phyloP scores from a whole-genome alignment of 225 moss, liverwort and hornwort genomes.

The Polytrichum formosum region DNA sequence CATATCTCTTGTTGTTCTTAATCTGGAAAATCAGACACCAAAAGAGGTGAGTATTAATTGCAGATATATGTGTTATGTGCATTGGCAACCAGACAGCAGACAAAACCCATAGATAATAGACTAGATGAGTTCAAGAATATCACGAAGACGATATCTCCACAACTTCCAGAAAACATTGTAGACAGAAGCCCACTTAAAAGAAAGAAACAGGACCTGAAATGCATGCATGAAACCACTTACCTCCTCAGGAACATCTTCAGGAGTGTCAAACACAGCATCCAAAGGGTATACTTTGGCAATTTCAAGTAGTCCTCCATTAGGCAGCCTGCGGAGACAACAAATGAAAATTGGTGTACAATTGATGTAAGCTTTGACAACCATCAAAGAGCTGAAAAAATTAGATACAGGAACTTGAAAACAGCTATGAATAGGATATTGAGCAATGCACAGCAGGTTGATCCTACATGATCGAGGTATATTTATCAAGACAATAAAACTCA shows the following conservation, averaged over 20 bases:
- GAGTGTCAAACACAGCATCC: slow-evolving; percentile 91
- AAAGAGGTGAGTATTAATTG: background rate
- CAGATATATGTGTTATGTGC: too few species aligned
- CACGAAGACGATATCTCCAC: too few species aligned
- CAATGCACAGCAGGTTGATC: too few species aligned
- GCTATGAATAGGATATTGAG: background rate
- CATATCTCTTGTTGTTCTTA: slow-evolving; percentile 93
- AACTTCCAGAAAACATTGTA: too few species aligned
- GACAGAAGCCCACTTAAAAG: too few species aligned
- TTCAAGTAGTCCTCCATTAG: slow-evolving; percentile 68
- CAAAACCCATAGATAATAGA: background rate
- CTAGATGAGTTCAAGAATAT: background rate
- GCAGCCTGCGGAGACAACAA: slow-evolving; percentile 43
- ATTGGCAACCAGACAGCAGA: too few species aligned
- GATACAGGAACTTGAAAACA: background rate
- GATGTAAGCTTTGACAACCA: too few species aligned
- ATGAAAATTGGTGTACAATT: too few species aligned
- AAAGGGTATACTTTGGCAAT: slow-evolving; percentile 86
- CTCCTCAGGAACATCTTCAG: slow-evolving; percentile 93
- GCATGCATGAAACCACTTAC: slow-evolving; percentile 31
- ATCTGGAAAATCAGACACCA: slow-evolving; percentile 49
- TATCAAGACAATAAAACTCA: too few species aligned
- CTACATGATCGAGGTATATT: too few species aligned
- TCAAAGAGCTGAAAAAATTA: too few species aligned
- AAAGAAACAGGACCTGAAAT: background rate